Conservation (phyloP, 2,329 filamentous ascomycete genomes). For the Ophiocordyceps unilateralis region DNA sequence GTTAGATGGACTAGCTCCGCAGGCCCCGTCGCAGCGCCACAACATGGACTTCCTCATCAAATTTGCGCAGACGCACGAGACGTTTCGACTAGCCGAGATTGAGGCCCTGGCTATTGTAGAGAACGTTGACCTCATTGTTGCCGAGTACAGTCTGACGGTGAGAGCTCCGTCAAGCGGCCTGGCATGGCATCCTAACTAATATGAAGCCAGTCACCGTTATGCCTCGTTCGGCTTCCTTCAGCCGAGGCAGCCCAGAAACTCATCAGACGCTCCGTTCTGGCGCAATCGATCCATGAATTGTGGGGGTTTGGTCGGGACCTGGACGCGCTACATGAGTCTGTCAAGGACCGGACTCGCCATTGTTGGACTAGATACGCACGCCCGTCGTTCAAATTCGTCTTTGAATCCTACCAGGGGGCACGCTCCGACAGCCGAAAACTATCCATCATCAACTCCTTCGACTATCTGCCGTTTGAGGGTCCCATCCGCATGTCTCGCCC, state of each 20-base stretch:
- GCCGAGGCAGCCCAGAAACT: slow-evolving; percentile 47
- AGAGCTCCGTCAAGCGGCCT: slow-evolving; percentile 12
- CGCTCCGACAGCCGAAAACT: slow-evolving; percentile 45
- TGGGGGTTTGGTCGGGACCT: slow-evolving; percentile 63
- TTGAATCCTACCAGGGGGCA: slow-evolving; percentile 70
- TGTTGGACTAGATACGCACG: slow-evolving; percentile 50
- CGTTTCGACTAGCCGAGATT: slow-evolving; percentile 75
- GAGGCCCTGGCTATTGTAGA: slow-evolving; percentile 59
- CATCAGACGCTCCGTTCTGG: slow-evolving; percentile 61
- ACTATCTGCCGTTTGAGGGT: slow-evolving; percentile 61
- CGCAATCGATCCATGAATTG: slow-evolving; percentile 71
- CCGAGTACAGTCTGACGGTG: slow-evolving; percentile 63
- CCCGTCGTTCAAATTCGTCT: slow-evolving; percentile 62
- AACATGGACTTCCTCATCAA: slow-evolving; percentile 69
- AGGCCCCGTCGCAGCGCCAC: not conserved
- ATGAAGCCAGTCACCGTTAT: slow-evolving; percentile 59
- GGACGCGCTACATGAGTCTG: slow-evolving; percentile 46
- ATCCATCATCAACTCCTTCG: slow-evolving; percentile 68
- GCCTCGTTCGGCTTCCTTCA: slow-evolving; percentile 53
- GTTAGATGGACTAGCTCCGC: not conserved
- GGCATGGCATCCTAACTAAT: slow-evolving; percentile 8
- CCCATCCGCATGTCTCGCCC: slow-evolving; percentile 60
- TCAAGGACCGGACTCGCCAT: slow-evolving; percentile 39
- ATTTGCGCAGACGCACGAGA: slow-evolving; percentile 77
- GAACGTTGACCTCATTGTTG: slow-evolving; percentile 48